Conservation (phyloP, 495 filamentous ascomycete species). For the Neurospora sp. region DNA sequence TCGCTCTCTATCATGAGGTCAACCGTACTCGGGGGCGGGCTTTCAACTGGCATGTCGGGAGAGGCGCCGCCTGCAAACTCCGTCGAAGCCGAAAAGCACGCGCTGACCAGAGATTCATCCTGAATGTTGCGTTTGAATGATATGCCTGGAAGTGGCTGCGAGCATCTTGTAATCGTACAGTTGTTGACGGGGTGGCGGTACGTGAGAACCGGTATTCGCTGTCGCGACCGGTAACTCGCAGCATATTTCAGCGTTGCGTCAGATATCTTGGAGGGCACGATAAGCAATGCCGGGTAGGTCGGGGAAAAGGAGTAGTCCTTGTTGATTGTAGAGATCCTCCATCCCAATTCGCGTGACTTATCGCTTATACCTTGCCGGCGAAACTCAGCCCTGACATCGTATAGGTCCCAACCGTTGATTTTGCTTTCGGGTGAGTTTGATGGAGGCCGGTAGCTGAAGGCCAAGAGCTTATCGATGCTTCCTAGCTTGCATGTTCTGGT, state of each 20-base stretch:
- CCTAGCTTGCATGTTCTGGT: slow-evolving; percentile 73
- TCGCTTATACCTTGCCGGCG: slow-evolving; percentile 67
- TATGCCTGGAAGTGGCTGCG: slow-evolving; percentile 84
- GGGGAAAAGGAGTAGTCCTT: slow-evolving; percentile 78
- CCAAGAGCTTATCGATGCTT: slow-evolving; percentile 81
- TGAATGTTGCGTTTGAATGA: slow-evolving; percentile 86
- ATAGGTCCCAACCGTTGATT: slow-evolving; percentile 78
- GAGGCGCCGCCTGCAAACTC: slow-evolving; percentile 15
- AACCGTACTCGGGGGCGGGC: slow-evolving; percentile 50
- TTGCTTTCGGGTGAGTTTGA: slow-evolving; percentile 53
- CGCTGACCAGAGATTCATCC: slow-evolving; percentile 85
- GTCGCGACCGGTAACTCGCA: slow-evolving; percentile 74
- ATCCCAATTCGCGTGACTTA: slow-evolving; percentile 64
- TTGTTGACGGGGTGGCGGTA: slow-evolving; percentile 96
- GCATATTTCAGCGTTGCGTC: slow-evolving; percentile 96
- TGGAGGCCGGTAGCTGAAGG: slow-evolving; percentile 73
- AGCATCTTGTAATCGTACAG: slow-evolving; percentile 90
- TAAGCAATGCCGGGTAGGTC: slow-evolving; percentile 84
- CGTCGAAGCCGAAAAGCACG: slow-evolving; percentile 79
- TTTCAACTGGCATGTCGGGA: slow-evolving; percentile 24
- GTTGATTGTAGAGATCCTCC: slow-evolving; percentile 90
- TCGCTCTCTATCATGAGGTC: slow-evolving; percentile 35
- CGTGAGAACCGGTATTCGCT: slow-evolving; percentile 76
- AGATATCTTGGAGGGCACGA: slow-evolving; percentile 79
- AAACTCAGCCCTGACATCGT: slow-evolving; percentile 75